Conservation (phyloP, 2,329 filamentous ascomycete genomes). For the Venturiaceae sp. region DNA sequence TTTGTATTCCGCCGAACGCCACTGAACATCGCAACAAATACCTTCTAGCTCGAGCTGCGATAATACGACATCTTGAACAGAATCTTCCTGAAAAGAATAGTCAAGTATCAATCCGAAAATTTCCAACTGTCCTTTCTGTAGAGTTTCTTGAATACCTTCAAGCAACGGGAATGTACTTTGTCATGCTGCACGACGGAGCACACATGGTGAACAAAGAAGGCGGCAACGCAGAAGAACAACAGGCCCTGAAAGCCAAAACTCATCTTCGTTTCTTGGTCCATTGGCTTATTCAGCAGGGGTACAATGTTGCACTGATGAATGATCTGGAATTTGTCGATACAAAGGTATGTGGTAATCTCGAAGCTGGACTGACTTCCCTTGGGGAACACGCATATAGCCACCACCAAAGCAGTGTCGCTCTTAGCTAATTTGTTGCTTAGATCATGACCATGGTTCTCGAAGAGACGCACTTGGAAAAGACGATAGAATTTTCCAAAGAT, state of each 20-base stretch:
- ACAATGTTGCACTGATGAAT: constrained; percentile 55
- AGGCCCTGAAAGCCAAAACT: constrained; percentile 9
- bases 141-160: constrained; percentile 48
- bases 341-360: constrained; percentile 35
- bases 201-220: not conserved
- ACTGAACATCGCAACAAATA: constrained; percentile 39
- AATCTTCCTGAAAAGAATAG: constrained; percentile 30
- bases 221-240: not conserved
- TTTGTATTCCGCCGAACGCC: constrained; percentile 44
- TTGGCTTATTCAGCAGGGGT: constrained; percentile 44
- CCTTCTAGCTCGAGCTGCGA: constrained; percentile 49
- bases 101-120: constrained; percentile 35
- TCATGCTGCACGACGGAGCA: constrained; percentile 39
- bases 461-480: constrained; percentile 8
- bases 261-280: constrained; percentile 41
- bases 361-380: not conserved
- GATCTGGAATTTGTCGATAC: constrained; percentile 54
- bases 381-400: too few relatives aligned
- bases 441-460: constrained; percentile 42
- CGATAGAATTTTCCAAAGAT: not conserved
- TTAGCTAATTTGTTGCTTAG: constrained; percentile 13
- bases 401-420: too few relatives aligned
- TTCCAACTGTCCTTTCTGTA: constrained; percentile 35
- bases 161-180: constrained; percentile 49
- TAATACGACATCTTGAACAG: constrained; percentile 53